Evolutionary conservation across 2,329 filamentous ascomycete species (phyloP), one percentile per base, ranked within the genome.

Genomic region (Aspergillus sp.): DNA sequence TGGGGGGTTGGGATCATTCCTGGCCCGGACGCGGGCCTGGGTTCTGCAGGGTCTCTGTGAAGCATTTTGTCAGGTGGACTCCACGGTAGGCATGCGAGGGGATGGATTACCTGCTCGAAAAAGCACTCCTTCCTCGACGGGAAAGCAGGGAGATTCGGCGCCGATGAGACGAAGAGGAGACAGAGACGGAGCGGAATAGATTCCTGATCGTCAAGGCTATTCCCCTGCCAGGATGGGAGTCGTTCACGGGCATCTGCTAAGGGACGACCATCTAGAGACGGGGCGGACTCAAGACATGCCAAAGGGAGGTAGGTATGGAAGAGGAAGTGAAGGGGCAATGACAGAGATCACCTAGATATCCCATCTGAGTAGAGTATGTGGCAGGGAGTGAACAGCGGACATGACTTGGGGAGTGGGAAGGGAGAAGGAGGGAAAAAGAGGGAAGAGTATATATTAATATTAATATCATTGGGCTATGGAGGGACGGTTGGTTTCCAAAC

Each of bases 241-340:
- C 51, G 38, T 58, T 53, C 42, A 51, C 42, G 45, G 51, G 53
- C 52, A 60, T 59, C 42, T 48, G 48, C 47, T 53, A 53, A 39
- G 41, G 39, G 41, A 45, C 32, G 41, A 37, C 50, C 53, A 55
- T 55, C 42, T 42, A 48, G 45, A 37, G 39, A 43, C 32, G 33
- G 30, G 24, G 35, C 29, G 41, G 29, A 35, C 29, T 49, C 45
- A 50, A 47, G 47, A 40, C 48, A 47, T 15, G 28, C 17, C 22
- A 8, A 26, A 4, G 26, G 14, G n/a, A 34, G 32, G 28, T 29
- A 31, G 26, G 19, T 24, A 30, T 15, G 24, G 30, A 35, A 30
- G 15, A 25, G 24, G 13, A 14, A 32, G 30, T 15, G 20, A 40
- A 36, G 14, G 15, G 30, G 26, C 17, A 37, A 30, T 28, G 13